A percentile compares a stretch with the other conserved stretches of the same genome.
phyloP scores from a whole-genome alignment of 1,284 basidiomycete genomes.

The Microbotryum violaceum region DNA sequence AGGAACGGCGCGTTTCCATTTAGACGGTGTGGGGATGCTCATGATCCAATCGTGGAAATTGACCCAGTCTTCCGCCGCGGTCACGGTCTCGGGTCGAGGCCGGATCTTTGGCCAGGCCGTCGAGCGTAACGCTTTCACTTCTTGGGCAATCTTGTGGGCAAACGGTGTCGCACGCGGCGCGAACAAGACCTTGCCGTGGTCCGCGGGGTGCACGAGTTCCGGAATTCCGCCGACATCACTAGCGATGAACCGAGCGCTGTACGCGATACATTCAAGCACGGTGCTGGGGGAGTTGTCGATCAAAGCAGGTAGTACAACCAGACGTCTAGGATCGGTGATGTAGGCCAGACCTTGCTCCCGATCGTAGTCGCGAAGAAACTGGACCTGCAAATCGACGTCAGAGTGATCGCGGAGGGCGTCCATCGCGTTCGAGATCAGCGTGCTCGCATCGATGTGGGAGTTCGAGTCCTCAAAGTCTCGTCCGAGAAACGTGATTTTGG shows the following conservation, averaged over 20 bases:
- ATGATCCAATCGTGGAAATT: slow-evolving; percentile 18
- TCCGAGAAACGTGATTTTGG: slow-evolving; percentile 22
- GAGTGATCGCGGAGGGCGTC: slow-evolving; percentile 17
- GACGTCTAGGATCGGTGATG: slow-evolving; percentile 16
- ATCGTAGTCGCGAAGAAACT: slow-evolving; percentile 15
- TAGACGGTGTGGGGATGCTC: not conserved
- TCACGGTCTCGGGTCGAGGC: slow-evolving; percentile 8
- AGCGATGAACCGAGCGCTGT: slow-evolving; percentile 24
- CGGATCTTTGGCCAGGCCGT: slow-evolving; percentile 3
- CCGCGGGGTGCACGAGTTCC: slow-evolving; percentile 23
- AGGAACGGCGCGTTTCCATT: not conserved
- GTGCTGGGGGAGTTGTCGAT: slow-evolving; percentile 31
- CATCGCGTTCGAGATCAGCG: slow-evolving; percentile 18
- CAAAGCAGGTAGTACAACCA: slow-evolving; percentile 28
- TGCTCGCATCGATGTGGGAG: slow-evolving; percentile 13
- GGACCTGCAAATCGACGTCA: slow-evolving; percentile 18
- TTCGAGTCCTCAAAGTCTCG: slow-evolving; percentile 23
- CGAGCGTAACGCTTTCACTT: not conserved
- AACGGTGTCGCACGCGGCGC: slow-evolving; percentile 11
- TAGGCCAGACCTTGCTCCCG: slow-evolving; percentile 25
- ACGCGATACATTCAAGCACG: slow-evolving; percentile 29
- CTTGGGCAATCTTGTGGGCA: not conserved
- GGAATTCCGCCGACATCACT: slow-evolving; percentile 24
- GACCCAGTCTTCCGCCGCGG: slow-evolving; percentile 16
- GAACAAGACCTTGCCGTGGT: slow-evolving; percentile 12